Conservation (phyloP, 1,139 yeast species). For the Lodderomyces jiufengensis region DNA sequence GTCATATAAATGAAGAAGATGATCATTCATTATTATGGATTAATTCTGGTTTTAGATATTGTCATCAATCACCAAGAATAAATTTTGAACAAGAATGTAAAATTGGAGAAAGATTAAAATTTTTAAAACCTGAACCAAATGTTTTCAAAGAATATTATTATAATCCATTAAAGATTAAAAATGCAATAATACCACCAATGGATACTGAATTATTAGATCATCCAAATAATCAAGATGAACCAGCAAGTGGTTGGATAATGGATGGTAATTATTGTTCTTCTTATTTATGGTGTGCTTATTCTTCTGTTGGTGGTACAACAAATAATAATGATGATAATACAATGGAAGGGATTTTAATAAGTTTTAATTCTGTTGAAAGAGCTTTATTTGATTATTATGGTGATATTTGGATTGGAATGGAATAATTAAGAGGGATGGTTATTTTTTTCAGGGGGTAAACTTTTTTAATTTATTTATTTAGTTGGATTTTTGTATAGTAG, state of each 20-base stretch:
- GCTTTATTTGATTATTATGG: constrained; percentile 28
- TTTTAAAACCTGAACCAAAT: constrained; percentile 15
- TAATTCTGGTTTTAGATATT: constrained; percentile 32
- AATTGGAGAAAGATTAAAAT: constrained; percentile 19
- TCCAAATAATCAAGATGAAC: constrained; percentile 26
- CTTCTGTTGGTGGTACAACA: constrained; percentile 36
- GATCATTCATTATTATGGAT: constrained; percentile 30
- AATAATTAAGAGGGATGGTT: too few relatives aligned
- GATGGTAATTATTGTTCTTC: constrained; percentile 29
- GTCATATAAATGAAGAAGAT: constrained; percentile 34
- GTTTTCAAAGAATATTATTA: constrained; percentile 22
- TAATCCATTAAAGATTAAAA: constrained; percentile 21
- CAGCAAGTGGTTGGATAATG: constrained; percentile 29
- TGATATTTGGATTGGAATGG: constrained; percentile 34
- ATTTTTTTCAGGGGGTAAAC: too few relatives aligned
- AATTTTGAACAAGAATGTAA: constrained; percentile 24
- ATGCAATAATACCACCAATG: constrained; percentile 33
- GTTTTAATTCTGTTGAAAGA: constrained; percentile 20
- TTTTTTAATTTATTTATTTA: too few relatives aligned
- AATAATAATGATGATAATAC: constrained; percentile 21
- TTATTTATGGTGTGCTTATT: constrained; percentile 45
- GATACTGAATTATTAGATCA: constrained; percentile 12
- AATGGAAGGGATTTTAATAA: constrained; percentile 23
- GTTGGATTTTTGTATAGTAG: too few relatives aligned
- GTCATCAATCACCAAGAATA: constrained; percentile 26